phyloP scores from a whole-genome alignment of 2,329 filamentous ascomycete species.

The Sporothrix luriei region DNA sequence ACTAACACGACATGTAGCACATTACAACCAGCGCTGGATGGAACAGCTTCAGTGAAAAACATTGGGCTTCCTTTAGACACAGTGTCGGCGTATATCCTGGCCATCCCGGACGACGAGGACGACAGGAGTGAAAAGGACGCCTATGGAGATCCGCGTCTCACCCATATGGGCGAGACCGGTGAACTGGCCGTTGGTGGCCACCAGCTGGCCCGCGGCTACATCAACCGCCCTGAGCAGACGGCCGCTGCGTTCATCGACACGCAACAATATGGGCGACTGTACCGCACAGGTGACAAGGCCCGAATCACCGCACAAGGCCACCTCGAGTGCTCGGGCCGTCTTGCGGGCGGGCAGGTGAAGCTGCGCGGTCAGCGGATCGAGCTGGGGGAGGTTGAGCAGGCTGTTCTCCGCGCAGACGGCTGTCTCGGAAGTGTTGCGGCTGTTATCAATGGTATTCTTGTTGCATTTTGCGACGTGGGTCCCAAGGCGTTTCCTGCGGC shows the following conservation, averaged over 20 bases:
- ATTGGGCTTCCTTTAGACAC: constrained; percentile 81
- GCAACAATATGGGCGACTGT: constrained; percentile 65
- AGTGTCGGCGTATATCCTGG: constrained; percentile 74
- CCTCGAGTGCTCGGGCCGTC: constrained; percentile 81
- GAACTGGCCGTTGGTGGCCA: constrained; percentile 80
- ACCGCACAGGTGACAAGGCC: constrained; percentile 84
- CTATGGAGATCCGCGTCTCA: constrained; percentile 43
- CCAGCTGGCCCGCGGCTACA: constrained; percentile 78
- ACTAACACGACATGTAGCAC: constrained; percentile 54
- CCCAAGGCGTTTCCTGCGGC: constrained; percentile 34
- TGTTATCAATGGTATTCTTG: constrained; percentile 68
- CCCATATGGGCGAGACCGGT: constrained; percentile 69
- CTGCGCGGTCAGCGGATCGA: constrained; percentile 81
- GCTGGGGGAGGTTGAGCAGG: constrained; percentile 76
- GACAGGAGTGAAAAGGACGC: neutral
- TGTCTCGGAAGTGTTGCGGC: constrained; percentile 68
- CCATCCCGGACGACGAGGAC: constrained; percentile 45
- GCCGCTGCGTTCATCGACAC: constrained; percentile 69
- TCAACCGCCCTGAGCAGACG: constrained; percentile 80
- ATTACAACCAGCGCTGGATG: constrained; percentile 64
- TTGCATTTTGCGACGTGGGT: constrained; percentile 67
- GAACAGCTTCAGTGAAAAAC: constrained; percentile 61
- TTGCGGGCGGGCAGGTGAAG: constrained; percentile 81
- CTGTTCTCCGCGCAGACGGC: constrained; percentile 60
- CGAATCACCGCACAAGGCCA: constrained; percentile 66